Base-by-base conservation (phyloP, 306 rosid genomes). In the Luffa acutangula region DNA sequence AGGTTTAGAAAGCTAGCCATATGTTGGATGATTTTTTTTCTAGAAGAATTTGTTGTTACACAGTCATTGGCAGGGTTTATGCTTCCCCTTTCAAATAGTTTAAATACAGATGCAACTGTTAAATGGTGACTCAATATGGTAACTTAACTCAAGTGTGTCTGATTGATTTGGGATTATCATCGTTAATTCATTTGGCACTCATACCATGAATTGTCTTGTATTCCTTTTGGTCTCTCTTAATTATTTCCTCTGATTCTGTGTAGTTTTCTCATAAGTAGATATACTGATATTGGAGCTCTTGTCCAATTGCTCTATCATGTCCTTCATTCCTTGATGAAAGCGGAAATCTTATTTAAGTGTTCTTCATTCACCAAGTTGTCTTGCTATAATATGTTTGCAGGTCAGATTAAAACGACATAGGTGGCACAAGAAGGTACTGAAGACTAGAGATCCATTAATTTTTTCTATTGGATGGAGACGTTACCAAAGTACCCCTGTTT, bases 401-500 rank as follows among this genome's bases (percentile, higher is more conserved):
- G 90, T 91, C 33, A 91, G 93, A 87, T 79, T 95, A 79, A 95
- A 95, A 86, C 87, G 97, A 65, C 99, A 95, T 79, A 87, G 99
- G 76, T 95, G 97, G 97, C 96, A 95, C 85, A 91, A 91, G 79
- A 91, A 92, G 84, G 95, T 95, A 57, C 85, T 95, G 76, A 95
- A 95, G 88, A 90, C 91, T 18, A 90, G 93, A 81, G 99, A 95
- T 56, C 99, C 97, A 63, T 84, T 95, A 75, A 87, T 91, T 85
- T 88, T 95, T 77, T 95, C 99, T 77, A 82, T 89, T 81, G 97
- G 99, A 82, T 95, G 99, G 99, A 91, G 99, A 81, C 97, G 97
- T 53, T 95, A 92, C 85, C 99, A 95, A 85, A 95, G 97, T 67
- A 87, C 87, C 54, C 99, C 97, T 64, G 84, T 95, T 84, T 95